phyloP scores from a whole-genome alignment of 2,329 filamentous ascomycete species.

The Aspergillus luchuensis region DNA sequence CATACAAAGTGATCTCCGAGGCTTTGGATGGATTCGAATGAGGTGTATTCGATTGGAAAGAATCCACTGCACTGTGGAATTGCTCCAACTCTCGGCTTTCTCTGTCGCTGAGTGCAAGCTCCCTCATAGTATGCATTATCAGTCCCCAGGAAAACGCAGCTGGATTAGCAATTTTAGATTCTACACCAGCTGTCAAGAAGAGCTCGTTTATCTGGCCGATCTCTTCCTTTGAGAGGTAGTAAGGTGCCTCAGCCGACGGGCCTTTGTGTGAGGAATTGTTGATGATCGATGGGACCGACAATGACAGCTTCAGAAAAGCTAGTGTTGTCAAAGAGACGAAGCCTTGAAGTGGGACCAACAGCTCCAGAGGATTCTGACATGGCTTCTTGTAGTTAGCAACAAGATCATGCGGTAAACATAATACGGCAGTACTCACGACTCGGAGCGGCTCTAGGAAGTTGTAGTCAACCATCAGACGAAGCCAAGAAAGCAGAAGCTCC shows the following conservation, averaged over 20 bases:
- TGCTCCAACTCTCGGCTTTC: slow-evolving; percentile 53
- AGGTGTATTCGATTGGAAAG: slow-evolving; percentile 41
- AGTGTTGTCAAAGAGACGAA: slow-evolving; percentile 71
- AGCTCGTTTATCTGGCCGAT: slow-evolving; percentile 73
- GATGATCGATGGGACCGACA: slow-evolving; percentile 58
- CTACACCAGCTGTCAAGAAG: slow-evolving; percentile 61
- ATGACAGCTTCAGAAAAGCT: slow-evolving; percentile 68
- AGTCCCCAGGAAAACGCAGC: slow-evolving; percentile 80
- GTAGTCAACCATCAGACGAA: slow-evolving; percentile 68
- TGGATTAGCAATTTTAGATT: slow-evolving; percentile 67
- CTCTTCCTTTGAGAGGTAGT: slow-evolving; percentile 68
- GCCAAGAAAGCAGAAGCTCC: slow-evolving; percentile 69
- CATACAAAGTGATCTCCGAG: slow-evolving; percentile 47
- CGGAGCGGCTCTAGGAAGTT: slow-evolving; percentile 69
- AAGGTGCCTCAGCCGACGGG: slow-evolving; percentile 51
- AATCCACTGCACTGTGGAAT: slow-evolving; percentile 44
- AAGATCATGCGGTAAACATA: slow-evolving; percentile 1
- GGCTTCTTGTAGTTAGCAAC: slow-evolving; percentile 34
- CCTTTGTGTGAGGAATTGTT: slow-evolving; percentile 24
- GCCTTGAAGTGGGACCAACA: slow-evolving; percentile 63
- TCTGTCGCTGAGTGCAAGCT: slow-evolving; percentile 63
- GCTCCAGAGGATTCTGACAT: slow-evolving; percentile 41
- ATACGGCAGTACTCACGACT: slow-evolving; percentile 49
- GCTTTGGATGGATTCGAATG: slow-evolving; percentile 31
- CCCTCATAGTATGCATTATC: slow-evolving; percentile 69